Evolutionary conservation across 2,329 filamentous ascomycete genomes (phyloP).

Genomic region (Eutypa lata): DNA sequence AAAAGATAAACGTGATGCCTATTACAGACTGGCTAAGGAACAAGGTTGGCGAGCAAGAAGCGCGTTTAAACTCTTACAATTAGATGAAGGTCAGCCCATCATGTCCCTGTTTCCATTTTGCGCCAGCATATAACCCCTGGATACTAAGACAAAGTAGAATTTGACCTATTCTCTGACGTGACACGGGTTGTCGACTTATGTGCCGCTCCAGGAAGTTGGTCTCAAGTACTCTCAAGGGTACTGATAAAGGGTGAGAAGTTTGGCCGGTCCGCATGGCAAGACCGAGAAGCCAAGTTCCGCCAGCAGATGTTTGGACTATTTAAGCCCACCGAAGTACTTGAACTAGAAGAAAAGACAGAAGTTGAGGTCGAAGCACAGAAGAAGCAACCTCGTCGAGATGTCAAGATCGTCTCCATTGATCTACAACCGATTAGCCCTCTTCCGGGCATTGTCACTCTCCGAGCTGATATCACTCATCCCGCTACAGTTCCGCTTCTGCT

Average conservation of each 20-base stretch:
- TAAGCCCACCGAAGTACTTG: conserved; percentile 24
- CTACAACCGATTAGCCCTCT: conserved; percentile 93
- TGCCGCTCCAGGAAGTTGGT: conserved; percentile 95
- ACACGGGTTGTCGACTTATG: conserved; percentile 94
- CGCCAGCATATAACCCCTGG: neutral
- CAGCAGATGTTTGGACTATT: conserved; percentile 58
- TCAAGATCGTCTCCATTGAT: conserved; percentile 95
- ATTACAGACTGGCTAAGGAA: conserved; percentile 96
- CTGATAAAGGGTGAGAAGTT: conserved; percentile 93
- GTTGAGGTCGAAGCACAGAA: conserved; percentile 19
- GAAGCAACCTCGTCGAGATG: conserved; percentile 56
- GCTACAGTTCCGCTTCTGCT: conserved; percentile 89
- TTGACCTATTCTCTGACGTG: conserved; percentile 87
- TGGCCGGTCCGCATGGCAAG: conserved; percentile 80
- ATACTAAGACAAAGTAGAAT: conserved; percentile 54
- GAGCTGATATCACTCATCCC: conserved; percentile 95
- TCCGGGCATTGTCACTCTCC: conserved; percentile 85
- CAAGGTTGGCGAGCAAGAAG: conserved; percentile 97
- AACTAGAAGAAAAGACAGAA: conserved; percentile 18
- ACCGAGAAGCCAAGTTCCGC: conserved; percentile 68
- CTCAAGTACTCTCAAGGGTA: conserved; percentile 89
- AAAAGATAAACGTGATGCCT: conserved; percentile 97
- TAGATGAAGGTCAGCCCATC: conserved; percentile 66
- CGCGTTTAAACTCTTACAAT: conserved; percentile 94
- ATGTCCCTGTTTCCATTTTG: neutral